phyloP scores from a whole-genome alignment of 73 alveolate species.

The Paramecium octaurelia region DNA sequence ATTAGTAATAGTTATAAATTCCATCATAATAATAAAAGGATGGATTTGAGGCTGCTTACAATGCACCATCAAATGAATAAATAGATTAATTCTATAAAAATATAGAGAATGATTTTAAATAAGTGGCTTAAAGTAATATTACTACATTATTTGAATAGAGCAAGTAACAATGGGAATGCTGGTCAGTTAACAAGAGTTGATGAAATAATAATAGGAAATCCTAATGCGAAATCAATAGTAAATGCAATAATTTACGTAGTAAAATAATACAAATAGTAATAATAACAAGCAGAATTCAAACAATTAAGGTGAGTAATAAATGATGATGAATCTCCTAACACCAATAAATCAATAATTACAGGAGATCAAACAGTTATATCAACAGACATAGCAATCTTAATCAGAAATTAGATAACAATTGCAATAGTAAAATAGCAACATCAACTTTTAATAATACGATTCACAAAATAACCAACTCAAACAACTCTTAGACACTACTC shows the following conservation, averaged over 20 bases:
- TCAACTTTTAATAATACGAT: neutral
- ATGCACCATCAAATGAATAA: constrained; percentile 45
- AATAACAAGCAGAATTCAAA: neutral
- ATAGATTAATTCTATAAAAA: constrained; percentile 1
- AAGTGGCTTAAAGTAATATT: constrained; percentile 21
- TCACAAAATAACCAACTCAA: neutral
- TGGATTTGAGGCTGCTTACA: neutral
- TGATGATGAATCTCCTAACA: neutral
- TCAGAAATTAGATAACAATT: neutral
- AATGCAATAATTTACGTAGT: neutral
- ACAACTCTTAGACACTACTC: neutral
- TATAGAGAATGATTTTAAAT: constrained; percentile 3
- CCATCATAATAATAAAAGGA: neutral
- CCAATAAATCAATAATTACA: constrained; percentile 2
- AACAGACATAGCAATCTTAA: neutral
- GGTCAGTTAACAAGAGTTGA: neutral
- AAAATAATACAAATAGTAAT: neutral
- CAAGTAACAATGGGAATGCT: constrained; percentile 49
- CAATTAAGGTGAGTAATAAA: neutral
- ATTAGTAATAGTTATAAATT: neutral
- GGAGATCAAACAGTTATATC: neutral
- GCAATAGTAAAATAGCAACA: neutral
- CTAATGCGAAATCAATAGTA: neutral
- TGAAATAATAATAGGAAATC: neutral
- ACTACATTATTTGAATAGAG: neutral